Base-by-base conservation (phyloP, 139 green algal species). In the Ostreobium quekettii region DNA sequence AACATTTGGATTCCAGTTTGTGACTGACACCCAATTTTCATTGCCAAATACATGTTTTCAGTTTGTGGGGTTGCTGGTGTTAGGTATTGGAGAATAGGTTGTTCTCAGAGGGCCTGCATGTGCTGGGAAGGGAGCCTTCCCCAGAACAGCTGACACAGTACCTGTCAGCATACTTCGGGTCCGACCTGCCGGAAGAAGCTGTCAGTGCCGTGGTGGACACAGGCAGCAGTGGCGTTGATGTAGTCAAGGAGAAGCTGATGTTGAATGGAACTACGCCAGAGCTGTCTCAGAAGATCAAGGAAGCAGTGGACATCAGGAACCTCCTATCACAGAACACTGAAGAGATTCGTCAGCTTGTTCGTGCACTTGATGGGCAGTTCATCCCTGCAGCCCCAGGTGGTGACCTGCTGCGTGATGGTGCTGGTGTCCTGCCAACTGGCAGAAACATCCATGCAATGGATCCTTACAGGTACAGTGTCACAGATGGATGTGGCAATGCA, bases 401-500 rank as follows among this genome's bases (percentile, higher is more conserved):
- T 0, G 93, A 99, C 76, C 81, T 99, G 72, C 82, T 99, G 66
- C 58, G 93, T 6, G 93, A 99, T 65, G 93, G 93, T 0, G 77
- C 88, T 24, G 93, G 92, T 1, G 93, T 98, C 15, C 81, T 98
- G 68, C 93, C 93, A 47, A 98, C 93, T 30, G 89, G 93, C 30
- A 85, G 93, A 47, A 99, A 99, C 85, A 98, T 99, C 72, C 88
- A 96, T 75, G 93, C 93, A 2, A 78, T 98, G 32, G 93, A 99
- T 75, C 93, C 93, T 0, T 99, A 99, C 81, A 80, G n/a, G n/a
- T n/a, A n/a, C n/a, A n/a, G n/a, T n/a, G n/a, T n/a, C n/a, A n/a
- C n/a, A n/a, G n/a, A n/a, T n/a, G n/a, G n/a, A n/a, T n/a, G n/a
- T n/a, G n/a, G n/a, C n/a, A n/a, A n/a, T n/a, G n/a, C n/a, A n/a